Evolutionary conservation across 2,329 filamentous ascomycete species (phyloP).

Genomic region (Calonectria naviculata): DNA sequence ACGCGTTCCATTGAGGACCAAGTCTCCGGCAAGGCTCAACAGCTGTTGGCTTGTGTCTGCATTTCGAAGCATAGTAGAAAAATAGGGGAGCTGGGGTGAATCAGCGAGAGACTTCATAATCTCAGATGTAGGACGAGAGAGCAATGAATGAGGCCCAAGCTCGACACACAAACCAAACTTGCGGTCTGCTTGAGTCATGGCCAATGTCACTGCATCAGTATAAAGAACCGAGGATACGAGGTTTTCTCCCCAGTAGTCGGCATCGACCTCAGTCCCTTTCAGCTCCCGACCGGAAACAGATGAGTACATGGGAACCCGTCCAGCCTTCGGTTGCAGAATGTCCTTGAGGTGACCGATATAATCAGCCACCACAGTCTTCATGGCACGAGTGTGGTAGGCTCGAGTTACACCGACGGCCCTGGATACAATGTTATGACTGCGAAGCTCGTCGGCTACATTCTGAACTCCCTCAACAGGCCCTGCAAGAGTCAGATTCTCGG

Average conservation of each 20-base stretch:
- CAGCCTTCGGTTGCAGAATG: conserved; percentile 19
- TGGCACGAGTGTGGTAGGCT: conserved; percentile 33
- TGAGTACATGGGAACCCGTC: conserved; percentile 29
- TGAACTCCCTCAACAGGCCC: conserved; percentile 31
- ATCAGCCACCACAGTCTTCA: conserved; percentile 32
- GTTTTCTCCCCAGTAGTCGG: conserved; percentile 35
- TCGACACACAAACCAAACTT: conserved; percentile 33
- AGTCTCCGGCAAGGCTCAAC: conserved; percentile 32
- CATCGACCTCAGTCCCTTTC: conserved; percentile 33
- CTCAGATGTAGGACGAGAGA: conserved; percentile 35
- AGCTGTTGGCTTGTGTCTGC: conserved; percentile 33
- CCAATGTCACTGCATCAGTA: conserved; percentile 35
- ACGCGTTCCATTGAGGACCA: conserved; percentile 34
- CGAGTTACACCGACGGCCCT: conserved; percentile 34
- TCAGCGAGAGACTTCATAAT: conserved; percentile 29
- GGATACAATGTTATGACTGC: conserved; percentile 25
- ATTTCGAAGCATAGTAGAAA: conserved; percentile 36
- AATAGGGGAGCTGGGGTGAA: conserved; percentile 29
- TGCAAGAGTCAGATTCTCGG: conserved; percentile 35
- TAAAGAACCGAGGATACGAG: conserved; percentile 37
- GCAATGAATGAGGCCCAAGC: conserved; percentile 33
- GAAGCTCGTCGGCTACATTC: conserved; percentile 29
- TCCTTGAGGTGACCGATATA: conserved; percentile 29
- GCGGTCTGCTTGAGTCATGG: conserved; percentile 24
- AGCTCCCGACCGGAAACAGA: conserved; percentile 30